These are phyloP conservation scores for Blastomyces gilchristii DNA, from an alignment of 2,329 filamentous ascomycete genomes.

Conservation along the genomic window DNA sequence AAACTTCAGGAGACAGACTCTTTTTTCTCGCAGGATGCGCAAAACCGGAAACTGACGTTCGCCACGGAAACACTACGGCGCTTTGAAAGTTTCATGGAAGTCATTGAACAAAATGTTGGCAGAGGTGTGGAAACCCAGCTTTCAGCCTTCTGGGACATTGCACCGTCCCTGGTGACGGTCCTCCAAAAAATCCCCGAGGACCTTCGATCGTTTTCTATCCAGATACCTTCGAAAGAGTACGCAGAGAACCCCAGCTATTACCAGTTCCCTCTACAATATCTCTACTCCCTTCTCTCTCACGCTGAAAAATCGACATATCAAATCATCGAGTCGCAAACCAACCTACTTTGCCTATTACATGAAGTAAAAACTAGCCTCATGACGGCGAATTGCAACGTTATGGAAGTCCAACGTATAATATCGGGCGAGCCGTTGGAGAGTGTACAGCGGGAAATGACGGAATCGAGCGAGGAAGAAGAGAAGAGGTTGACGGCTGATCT, in stretches of 20 bases:
- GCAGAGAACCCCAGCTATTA: slow-evolving; percentile 78
- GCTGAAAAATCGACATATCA: slow-evolving; percentile 90
- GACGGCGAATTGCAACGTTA: slow-evolving; percentile 54
- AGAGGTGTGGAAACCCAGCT: slow-evolving; percentile 85
- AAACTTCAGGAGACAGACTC: slow-evolving; percentile 68
- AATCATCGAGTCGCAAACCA: slow-evolving; percentile 91
- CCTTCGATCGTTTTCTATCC: slow-evolving; percentile 53
- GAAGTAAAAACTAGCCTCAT: slow-evolving; percentile 77
- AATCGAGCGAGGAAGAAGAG: slow-evolving; percentile 58
- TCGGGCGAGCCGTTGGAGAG: slow-evolving; percentile 35
- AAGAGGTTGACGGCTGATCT: slow-evolving; percentile 66
- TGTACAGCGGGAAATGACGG: slow-evolving; percentile 41
- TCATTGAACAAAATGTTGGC: slow-evolving; percentile 75
- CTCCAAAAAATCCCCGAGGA: slow-evolving; percentile 64
- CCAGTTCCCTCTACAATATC: slow-evolving; percentile 75
- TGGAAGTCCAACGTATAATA: slow-evolving; percentile 54
- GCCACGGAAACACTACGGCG: slow-evolving; percentile 63
- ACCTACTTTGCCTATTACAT: slow-evolving; percentile 78
- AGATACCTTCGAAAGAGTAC: slow-evolving; percentile 68
- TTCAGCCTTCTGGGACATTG: slow-evolving; percentile 96
- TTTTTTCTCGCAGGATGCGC: slow-evolving; percentile 73
- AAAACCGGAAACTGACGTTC: slow-evolving; percentile 59
- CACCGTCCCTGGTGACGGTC: slow-evolving; percentile 66
- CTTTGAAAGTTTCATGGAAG: slow-evolving; percentile 62
- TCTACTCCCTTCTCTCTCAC: slow-evolving; percentile 74